These are phyloP conservation scores for Fusarium nanum DNA, from an alignment of 2,329 filamentous ascomycete species.

Conservation along the genomic window DNA sequence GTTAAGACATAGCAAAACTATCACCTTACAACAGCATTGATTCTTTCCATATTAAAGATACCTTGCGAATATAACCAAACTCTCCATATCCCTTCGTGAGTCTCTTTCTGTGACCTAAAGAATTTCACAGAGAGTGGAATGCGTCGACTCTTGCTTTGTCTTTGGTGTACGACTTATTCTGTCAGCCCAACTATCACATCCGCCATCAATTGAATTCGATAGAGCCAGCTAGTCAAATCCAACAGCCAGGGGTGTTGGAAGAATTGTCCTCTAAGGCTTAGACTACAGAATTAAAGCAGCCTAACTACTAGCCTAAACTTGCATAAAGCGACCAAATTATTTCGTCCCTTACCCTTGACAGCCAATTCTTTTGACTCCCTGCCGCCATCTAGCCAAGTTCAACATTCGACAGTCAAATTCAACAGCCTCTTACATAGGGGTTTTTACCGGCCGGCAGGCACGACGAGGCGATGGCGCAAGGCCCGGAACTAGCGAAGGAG, in stretches of 20 bases:
- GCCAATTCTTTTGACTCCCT: not conserved
- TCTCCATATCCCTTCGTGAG: fast-evolving
- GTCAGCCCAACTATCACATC: not conserved
- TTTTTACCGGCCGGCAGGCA: not conserved
- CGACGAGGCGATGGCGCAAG: slow-evolving; percentile 15
- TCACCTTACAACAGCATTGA: not conserved
- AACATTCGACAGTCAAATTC: not conserved
- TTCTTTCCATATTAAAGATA: not conserved
- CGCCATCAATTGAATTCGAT: slow-evolving; percentile 4
- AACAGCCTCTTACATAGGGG: not conserved
- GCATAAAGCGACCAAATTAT: not conserved
- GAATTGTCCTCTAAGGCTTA: not conserved
- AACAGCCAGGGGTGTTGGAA: not conserved
- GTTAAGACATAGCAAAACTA: not conserved
- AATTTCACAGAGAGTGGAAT: not conserved
- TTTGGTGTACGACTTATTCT: slow-evolving; percentile 9
- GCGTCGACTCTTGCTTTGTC: not conserved
- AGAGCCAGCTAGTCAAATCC: not conserved
- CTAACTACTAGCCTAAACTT: not conserved
- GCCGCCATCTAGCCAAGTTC: not conserved
- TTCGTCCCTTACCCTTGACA: not conserved
- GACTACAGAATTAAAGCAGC: not conserved
- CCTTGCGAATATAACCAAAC: not conserved
- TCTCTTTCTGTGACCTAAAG: not conserved
- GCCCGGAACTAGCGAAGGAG: not conserved